These are phyloP conservation scores for Carex parvula DNA, from an alignment of 176 grass and related monocot species.

Conservation along the genomic window DNA sequence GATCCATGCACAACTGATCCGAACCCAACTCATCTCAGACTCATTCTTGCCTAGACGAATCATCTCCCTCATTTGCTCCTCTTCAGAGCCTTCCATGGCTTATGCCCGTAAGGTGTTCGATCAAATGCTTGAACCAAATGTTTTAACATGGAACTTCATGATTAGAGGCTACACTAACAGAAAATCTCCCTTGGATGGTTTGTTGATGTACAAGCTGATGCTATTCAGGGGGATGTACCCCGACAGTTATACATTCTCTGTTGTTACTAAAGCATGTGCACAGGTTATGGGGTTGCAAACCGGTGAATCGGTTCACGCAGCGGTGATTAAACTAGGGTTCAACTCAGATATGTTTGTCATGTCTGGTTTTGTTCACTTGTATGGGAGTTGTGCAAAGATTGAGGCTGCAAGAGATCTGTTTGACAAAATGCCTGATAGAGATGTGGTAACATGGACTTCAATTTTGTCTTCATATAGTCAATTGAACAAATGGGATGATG, in stretches of 20 bases:
- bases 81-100: constrained; percentile 21
- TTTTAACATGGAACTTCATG: constrained; percentile 68
- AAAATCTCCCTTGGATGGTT: constrained; percentile 38
- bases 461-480: constrained; percentile 64
- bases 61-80: constrained; percentile 42
- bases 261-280: constrained; percentile 38
- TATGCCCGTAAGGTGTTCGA: constrained; percentile 64
- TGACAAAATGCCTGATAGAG: constrained; percentile 54
- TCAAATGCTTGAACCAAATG: constrained; percentile 33
- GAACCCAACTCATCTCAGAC: constrained; percentile 40
- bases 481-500: constrained; percentile 38
- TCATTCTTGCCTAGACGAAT: constrained; percentile 40
- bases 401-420: constrained; percentile 52
- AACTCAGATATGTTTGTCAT: constrained; percentile 50
- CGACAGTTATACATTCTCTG: constrained; percentile 57
- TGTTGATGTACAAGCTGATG: constrained; percentile 46
- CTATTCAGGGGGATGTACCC: constrained; percentile 26
- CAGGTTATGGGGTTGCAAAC: constrained; percentile 1
- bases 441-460: constrained; percentile 83
- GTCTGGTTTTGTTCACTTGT: constrained; percentile 59
- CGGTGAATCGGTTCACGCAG: constrained; percentile 38
- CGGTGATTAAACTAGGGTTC: constrained; percentile 53
- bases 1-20: constrained; percentile 56
- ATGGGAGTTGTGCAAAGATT: constrained; percentile 23
- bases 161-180: constrained; percentile 54